Evolutionary conservation across 768 basidiomycete species (phyloP), one percentile per base, ranked within the genome.

Genomic region (Megacollybia marginata): DNA sequence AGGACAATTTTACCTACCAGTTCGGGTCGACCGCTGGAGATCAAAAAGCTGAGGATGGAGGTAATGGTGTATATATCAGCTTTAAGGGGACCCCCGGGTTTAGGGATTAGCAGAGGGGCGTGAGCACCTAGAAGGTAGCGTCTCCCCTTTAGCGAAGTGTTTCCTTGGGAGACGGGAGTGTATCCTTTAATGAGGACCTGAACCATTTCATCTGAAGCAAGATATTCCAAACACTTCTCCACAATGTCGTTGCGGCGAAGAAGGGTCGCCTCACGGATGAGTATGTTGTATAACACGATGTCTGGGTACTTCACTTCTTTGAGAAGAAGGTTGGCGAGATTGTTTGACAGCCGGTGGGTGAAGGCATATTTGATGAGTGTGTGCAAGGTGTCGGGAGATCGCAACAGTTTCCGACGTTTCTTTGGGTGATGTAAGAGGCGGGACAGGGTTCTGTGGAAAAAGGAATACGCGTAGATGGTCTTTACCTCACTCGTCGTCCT

Each of bases 321-420:
- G 6, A 40, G 19, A n/a, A 19, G 40, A 20, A 19, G 28, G n/a
- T 36, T 61, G 0, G 78, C 83, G 20, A 78, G 65, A 1, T 57
- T 50, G 15, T 74, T 63, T 5, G 82, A 82, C 36, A 71, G 64
- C n/a, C 75, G 73, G 55, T 85, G 74, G 8, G 76, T 76, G 33
- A 91, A 69, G 4, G 81, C 68, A 60, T 88, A 89, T 52, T 84
- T 73, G 4, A 90, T 55, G 23, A 91, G 73, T 1, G 78, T 57
- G 59, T 87, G 85, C 62, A 81, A 85, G 1, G 73, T 65, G 57
- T 0, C 62, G 60, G 16, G 67, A 72, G 35, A 65, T 59, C 46
- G 56, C 50, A 15, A 2, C 43, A 33, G 42, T 38, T 58, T 52
- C 11, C 43, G 54, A 44, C 8, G 9, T 9, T 9, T 42, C 46